Conservation (phyloP, 2,329 filamentous ascomycete genomes). For the Xylariaceae sp. region DNA sequence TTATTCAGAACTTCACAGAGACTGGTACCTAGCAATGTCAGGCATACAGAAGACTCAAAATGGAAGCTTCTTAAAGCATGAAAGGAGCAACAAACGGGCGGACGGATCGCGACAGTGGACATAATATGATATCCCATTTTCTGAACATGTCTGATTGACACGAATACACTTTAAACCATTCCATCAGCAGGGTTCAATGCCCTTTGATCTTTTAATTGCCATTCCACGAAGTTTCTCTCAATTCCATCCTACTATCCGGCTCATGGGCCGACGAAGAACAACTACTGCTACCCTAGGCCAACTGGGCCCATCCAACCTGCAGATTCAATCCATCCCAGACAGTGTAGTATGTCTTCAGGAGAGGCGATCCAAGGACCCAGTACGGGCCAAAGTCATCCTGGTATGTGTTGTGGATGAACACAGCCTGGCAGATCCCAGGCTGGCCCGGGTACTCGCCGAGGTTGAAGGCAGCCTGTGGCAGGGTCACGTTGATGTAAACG, state of each 20-base stretch:
- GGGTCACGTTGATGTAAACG: constrained; percentile 27
- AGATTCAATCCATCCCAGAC: constrained; percentile 33
- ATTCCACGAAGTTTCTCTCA: background rate
- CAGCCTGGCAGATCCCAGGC: constrained; percentile 32
- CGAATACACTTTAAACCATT: background rate
- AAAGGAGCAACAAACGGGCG: no score
- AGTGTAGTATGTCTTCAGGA: constrained; percentile 37
- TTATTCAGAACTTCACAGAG: no score
- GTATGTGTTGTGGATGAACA: constrained; percentile 23
- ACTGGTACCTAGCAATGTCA: no score
- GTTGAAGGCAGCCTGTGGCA: constrained; percentile 33
- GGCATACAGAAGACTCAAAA: no score
- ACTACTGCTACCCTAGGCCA: background rate
- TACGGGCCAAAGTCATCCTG: background rate
- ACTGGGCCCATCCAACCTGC: constrained; percentile 27
- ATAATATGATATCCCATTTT: no score
- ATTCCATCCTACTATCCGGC: background rate
- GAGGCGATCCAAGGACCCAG: constrained; percentile 35
- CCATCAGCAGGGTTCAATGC: background rate
- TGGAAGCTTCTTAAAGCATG: no score
- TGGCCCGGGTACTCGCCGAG: constrained; percentile 32
- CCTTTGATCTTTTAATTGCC: background rate
- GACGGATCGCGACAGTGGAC: no score
- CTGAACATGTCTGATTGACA: no score
- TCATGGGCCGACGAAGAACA: background rate